A percentile compares a stretch with the other conserved stretches of the same genome.
phyloP scores from a whole-genome alignment of 805 yeast genomes.

The Pichia cabralensis region DNA sequence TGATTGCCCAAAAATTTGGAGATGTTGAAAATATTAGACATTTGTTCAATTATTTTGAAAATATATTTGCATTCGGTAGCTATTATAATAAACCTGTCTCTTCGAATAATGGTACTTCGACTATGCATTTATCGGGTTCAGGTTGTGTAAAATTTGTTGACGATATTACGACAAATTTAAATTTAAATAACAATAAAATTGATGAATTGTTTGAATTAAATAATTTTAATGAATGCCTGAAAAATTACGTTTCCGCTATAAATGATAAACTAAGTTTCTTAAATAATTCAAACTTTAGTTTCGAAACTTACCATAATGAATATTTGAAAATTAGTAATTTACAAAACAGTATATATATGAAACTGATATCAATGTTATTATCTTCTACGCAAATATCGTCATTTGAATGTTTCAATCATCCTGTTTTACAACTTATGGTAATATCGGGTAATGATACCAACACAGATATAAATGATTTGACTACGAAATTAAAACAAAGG shows the following conservation, averaged over 20 bases:
- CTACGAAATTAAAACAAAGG: slow-evolving; percentile 41
- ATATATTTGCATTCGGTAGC: slow-evolving; percentile 3
- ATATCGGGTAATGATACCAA: slow-evolving; percentile 46
- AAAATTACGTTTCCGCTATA: slow-evolving; percentile 3
- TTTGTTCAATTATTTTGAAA: slow-evolving; percentile 21
- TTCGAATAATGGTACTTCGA: too few relatives aligned
- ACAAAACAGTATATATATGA: slow-evolving; percentile 43
- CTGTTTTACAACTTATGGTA: slow-evolving; percentile 64
- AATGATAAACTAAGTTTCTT: not conserved
- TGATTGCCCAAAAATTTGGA: slow-evolving; percentile 14
- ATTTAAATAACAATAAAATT: not conserved
- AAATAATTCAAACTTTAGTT: not conserved
- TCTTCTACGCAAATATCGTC: slow-evolving; percentile 55
- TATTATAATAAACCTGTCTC: not conserved
- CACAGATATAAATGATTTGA: slow-evolving; percentile 46
- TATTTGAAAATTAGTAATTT: slow-evolving; percentile 10
- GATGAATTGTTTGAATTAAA: slow-evolving; percentile 2
- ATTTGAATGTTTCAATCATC: slow-evolving; percentile 83
- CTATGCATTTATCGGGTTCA: not conserved
- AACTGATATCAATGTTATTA: slow-evolving; percentile 46
- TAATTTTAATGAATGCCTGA: not conserved
- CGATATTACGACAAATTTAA: slow-evolving; percentile 2
- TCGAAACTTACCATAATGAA: slow-evolving; percentile 1
- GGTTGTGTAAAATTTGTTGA: slow-evolving; percentile 9
- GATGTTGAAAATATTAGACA: slow-evolving; percentile 2